Percentiles rank a stretch among this genome's conserved stretches.
phyloP scores from a whole-genome alignment of 2,329 filamentous ascomycete species.

The Teratosphaeria gauchensis region DNA sequence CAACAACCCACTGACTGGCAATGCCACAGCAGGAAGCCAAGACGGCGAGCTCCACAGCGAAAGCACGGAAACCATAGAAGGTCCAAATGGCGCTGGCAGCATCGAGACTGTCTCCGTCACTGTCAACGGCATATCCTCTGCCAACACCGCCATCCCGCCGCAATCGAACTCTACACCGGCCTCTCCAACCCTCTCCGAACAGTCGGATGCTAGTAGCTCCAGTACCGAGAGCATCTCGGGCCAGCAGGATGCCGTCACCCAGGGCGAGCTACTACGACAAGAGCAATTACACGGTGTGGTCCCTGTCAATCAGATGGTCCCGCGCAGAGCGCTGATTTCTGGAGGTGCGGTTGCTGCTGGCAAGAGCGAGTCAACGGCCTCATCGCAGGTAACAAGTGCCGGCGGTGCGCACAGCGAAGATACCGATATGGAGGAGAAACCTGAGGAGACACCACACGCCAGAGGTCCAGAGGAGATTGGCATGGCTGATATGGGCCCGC shows the following conservation, averaged over 20 bases:
- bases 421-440: constrained; percentile 25
- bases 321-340: constrained; percentile 18
- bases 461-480: constrained; percentile 78
- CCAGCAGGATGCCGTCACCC: constrained; percentile 53
- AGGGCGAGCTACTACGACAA: constrained; percentile 76
- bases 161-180: constrained; percentile 11
- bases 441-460: constrained; percentile 62
- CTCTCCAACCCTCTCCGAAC: constrained; percentile 21
- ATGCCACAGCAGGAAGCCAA: constrained; percentile 13
- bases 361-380: constrained; percentile 13
- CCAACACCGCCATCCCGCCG: constrained; percentile 5
- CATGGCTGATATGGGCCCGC: constrained; percentile 75
- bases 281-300: constrained; percentile 77
- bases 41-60: constrained; percentile 56
- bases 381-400: background rate
- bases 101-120: constrained; percentile 74
- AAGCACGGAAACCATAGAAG: constrained; percentile 70
- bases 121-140: constrained; percentile 49
- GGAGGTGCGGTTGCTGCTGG: constrained; percentile 16
- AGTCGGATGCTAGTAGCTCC: constrained; percentile 27
- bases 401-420: constrained; percentile 14
- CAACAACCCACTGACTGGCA: constrained; percentile 7
- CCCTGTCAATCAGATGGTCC: constrained; percentile 49
- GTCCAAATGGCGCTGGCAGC: constrained; percentile 66
- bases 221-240: constrained; percentile 25